Percentiles rank a stretch among this genome's conserved stretches.
These are phyloP conservation scores for Gyrodon tennesseensis DNA, from an alignment of 1,284 basidiomycete species.

Conservation along the genomic window DNA sequence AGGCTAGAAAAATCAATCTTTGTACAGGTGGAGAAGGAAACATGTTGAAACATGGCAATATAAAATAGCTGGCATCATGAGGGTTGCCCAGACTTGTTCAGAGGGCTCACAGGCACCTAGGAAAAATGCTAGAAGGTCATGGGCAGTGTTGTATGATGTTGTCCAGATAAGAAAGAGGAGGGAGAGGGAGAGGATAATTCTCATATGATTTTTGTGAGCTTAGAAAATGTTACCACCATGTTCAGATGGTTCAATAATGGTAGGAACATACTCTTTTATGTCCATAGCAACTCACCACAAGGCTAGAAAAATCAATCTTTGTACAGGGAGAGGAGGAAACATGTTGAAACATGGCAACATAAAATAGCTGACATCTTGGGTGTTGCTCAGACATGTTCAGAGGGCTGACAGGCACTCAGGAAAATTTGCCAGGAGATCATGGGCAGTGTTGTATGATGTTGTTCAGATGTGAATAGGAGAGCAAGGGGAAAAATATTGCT, in stretches of 20 bases:
- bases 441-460: too few relatives aligned
- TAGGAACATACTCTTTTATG: neutral
- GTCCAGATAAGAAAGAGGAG: too few relatives aligned
- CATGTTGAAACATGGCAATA: neutral
- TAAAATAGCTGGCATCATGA: neutral
- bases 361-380: neutral
- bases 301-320: neutral
- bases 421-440: too few relatives aligned
- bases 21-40: neutral
- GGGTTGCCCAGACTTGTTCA: neutral
- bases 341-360: neutral
- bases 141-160: too few relatives aligned
- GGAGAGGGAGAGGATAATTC: too few relatives aligned
- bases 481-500: too few relatives aligned
- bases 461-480: too few relatives aligned
- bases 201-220: constrained; percentile 1
- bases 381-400: neutral
- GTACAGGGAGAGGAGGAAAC: neutral
- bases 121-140: too few relatives aligned
- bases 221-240: neutral
- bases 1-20: neutral
- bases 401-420: too few relatives aligned
- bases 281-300: neutral
- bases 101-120: too few relatives aligned
- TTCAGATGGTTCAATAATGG: neutral